Evolutionary conservation across 2,329 filamentous ascomycete genomes (phyloP).

Genomic region (Botrytis cinerea): DNA sequence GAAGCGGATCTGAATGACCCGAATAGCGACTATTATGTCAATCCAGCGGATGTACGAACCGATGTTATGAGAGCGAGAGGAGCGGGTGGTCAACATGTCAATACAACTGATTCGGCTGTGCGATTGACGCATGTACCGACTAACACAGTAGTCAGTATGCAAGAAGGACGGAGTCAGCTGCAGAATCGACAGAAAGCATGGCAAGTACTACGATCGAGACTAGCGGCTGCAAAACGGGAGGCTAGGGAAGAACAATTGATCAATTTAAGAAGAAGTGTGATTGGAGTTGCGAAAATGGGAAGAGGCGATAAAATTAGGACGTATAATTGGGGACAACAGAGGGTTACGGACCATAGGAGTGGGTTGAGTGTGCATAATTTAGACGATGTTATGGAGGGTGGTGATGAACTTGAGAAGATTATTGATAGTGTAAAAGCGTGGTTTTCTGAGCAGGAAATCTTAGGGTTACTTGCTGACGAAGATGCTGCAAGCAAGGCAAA

Average conservation of each 20-base stretch:
- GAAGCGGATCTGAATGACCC: slow-evolving; percentile 75
- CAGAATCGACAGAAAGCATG: slow-evolving; percentile 87
- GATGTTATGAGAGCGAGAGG: slow-evolving; percentile 93
- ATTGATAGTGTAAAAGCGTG: slow-evolving; percentile 69
- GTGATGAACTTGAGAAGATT: slow-evolving; percentile 61
- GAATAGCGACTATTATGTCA: slow-evolving; percentile 86
- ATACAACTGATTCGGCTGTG: slow-evolving; percentile 96
- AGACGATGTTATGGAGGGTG: slow-evolving; percentile 65
- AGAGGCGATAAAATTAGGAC: slow-evolving; percentile 88
- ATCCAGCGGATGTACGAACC: slow-evolving; percentile 75
- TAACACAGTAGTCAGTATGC: slow-evolving; percentile 83
- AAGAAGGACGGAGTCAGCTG: slow-evolving; percentile 88
- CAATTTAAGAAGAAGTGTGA: slow-evolving; percentile 72
- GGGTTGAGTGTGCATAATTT: slow-evolving; percentile 66
- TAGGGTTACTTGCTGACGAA: slow-evolving; percentile 57
- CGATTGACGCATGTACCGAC: slow-evolving; percentile 89
- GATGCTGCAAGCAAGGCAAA: slow-evolving; percentile 33
- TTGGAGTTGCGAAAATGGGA: slow-evolving; percentile 79
- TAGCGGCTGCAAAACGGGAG: slow-evolving; percentile 79
- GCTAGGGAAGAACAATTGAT: slow-evolving; percentile 80
- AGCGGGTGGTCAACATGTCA: slow-evolving; percentile 95
- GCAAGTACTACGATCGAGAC: slow-evolving; percentile 76
- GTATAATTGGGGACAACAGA: slow-evolving; percentile 70
- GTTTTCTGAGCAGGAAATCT: slow-evolving; percentile 66
- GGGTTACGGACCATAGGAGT: slow-evolving; percentile 72